Evolutionary conservation across 1,284 basidiomycete species (phyloP).

Genomic region (Chalciporus piperatoides): DNA sequence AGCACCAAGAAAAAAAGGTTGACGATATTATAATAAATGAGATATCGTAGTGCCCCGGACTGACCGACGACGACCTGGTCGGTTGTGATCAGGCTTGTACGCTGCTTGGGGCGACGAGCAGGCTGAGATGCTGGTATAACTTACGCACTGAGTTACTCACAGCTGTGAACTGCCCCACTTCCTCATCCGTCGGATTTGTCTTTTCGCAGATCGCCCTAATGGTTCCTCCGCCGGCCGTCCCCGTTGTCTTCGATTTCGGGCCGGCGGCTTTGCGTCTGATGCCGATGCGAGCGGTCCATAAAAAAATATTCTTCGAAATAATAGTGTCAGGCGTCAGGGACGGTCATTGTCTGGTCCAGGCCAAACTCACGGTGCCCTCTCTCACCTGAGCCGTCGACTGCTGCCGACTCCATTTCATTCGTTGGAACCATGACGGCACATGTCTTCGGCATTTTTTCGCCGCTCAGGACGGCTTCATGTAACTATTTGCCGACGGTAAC

Average conservation of each 20-base stretch:
- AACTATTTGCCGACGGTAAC: constrained; percentile 28
- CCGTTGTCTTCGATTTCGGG: constrained; percentile 29
- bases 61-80: background rate
- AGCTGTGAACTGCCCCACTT: constrained; percentile 10
- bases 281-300: constrained; percentile 20
- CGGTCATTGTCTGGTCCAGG: background rate
- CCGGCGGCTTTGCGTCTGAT: constrained; percentile 34
- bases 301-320: constrained; percentile 4
- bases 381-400: constrained; percentile 5
- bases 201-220: constrained; percentile 24
- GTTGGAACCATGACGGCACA: no score
- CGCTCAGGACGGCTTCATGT: constrained; percentile 6
- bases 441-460: constrained; percentile 21
- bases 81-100: background rate
- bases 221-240: constrained; percentile 22
- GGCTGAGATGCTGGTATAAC: constrained; percentile 1
- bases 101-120: constrained; percentile 14
- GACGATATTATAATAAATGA: constrained; percentile 21
- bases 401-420: constrained; percentile 7
- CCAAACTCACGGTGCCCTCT: background rate
- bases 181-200: constrained; percentile 22
- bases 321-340: background rate
- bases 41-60: background rate
- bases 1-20: constrained; percentile 16
- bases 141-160: background rate